These are phyloP conservation scores for Ophiostoma triangulosporum DNA, from an alignment of 2,329 filamentous ascomycete species.

Conservation along the genomic window DNA sequence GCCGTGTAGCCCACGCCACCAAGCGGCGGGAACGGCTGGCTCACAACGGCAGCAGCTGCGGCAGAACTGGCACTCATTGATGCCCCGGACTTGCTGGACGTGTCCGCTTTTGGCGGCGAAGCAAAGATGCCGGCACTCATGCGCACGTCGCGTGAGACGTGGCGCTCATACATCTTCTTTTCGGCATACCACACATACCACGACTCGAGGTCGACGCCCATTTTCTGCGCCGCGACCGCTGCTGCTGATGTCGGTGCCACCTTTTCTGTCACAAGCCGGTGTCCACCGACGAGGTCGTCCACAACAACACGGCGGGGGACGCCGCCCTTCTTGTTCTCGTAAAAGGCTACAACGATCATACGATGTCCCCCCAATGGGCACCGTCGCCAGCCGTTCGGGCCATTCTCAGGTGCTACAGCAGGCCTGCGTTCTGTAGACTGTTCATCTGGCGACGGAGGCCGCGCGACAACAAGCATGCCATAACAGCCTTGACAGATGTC, in stretches of 20 bases:
- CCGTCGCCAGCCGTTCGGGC: slow-evolving; percentile 67
- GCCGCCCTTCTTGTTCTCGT: slow-evolving; percentile 39
- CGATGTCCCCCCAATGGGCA: slow-evolving; percentile 62
- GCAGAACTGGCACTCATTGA: slow-evolving; percentile 13
- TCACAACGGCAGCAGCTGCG: slow-evolving; percentile 16
- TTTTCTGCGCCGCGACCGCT: slow-evolving; percentile 1
- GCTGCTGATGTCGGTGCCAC: slow-evolving; percentile 18
- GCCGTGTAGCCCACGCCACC: slow-evolving; percentile 56
- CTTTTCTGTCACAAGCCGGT: slow-evolving; percentile 48
- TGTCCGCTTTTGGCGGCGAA: neutral
- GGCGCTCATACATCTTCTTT: slow-evolving; percentile 27
- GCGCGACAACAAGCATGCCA: slow-evolving; percentile 28
- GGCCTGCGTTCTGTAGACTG: slow-evolving; percentile 17
- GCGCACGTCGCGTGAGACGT: slow-evolving; percentile 39
- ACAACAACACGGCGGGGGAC: slow-evolving; percentile 56
- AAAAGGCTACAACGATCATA: slow-evolving; percentile 70
- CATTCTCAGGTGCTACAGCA: slow-evolving; percentile 61
- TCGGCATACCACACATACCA: slow-evolving; percentile 21
- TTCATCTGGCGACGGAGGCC: neutral
- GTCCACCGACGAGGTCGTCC: slow-evolving; percentile 65
- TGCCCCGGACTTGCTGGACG: neutral
- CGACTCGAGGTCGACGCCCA: slow-evolving; percentile 2
- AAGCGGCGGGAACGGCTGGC: slow-evolving; percentile 51
- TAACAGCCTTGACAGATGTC: slow-evolving; percentile 78
- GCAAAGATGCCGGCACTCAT: slow-evolving; percentile 17